Evolutionary conservation across 345 rosid species (phyloP).

Genomic region (Eucalyptus fibrosa): DNA sequence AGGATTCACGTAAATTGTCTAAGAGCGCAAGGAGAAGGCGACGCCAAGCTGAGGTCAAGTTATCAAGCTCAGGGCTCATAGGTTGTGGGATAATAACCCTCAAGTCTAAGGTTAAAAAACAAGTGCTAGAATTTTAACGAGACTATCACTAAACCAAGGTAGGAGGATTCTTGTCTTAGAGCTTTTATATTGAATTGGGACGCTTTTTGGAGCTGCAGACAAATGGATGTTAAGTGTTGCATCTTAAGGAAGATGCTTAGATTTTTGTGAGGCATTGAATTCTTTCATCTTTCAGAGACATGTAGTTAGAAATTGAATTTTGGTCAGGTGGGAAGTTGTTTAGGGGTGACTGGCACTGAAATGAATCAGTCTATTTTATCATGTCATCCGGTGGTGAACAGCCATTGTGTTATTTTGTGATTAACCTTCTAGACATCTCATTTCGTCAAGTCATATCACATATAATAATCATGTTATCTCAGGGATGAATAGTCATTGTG

Average conservation of each 20-base stretch:
- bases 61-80: constrained; percentile 31
- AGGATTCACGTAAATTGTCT: constrained; percentile 17
- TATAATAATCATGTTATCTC: neutral
- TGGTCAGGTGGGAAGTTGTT: neutral
- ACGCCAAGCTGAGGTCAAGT: constrained; percentile 34
- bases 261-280: neutral
- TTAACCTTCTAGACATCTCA: neutral
- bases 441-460: neutral
- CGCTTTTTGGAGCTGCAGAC: neutral
- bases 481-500: neutral
- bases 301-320: neutral
- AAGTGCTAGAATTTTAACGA: neutral
- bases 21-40: constrained; percentile 52
- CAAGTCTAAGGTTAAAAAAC: constrained; percentile 7
- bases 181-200: neutral
- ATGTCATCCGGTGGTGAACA: neutral
- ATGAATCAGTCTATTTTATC: neutral
- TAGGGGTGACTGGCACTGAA: neutral
- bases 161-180: neutral
- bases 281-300: neutral
- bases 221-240: neutral
- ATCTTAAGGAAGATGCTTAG: neutral
- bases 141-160: neutral
- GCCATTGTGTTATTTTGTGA: neutral
- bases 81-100: constrained; percentile 50